Base-by-base conservation (phyloP, 2,329 filamentous ascomycete species). In the Aspergillus latus region DNA sequence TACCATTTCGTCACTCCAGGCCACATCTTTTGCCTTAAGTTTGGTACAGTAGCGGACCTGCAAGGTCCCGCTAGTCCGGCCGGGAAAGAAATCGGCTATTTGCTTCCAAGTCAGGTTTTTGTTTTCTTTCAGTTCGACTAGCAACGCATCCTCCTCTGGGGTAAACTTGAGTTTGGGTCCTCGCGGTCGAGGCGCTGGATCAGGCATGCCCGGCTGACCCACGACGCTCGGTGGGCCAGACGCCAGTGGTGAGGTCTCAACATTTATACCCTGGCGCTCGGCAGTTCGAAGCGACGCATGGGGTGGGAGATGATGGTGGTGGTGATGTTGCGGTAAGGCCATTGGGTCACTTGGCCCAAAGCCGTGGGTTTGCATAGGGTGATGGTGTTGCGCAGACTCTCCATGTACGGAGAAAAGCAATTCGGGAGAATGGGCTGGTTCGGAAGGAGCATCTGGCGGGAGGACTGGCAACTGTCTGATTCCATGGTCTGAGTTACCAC, bases 101-200 rank as follows among this genome's bases (percentile, higher is more conserved):
- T 97, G 92, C 76, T 96, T 96, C 92, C 92, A 97, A 4, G 92
- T 96, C 70, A 97, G 80, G 69, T 90, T 92, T 74, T 94, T 95
- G 68, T 94, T 92, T 75, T 97, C 92, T 74, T 97, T 97, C 60
- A 97, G 79, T 69, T 96, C 90, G 55, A 96, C 87, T 52, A 97
- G 80, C 47, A 96, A 78, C 64, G 89, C 87, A 73, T 97, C 92
- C 70, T 97, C 92, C 72, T 96, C 92, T 8, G 90, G 86, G 0
- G 92, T 96, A 70, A 97, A 97, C 74, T 96, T 96, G 64, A 96
- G 81, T 76, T 96, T 97, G 5, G 92, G 92, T 3, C 90, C 91
- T 58, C 89, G 85, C 8, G 92, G 92, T 65, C 88, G 80, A 51
- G 88, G 84, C 44, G 91, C 92, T 52, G 92, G 92, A 40, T 83